Conservation (phyloP, 2,329 filamentous ascomycete genomes). For the Proliferodiscus dingleyae region DNA sequence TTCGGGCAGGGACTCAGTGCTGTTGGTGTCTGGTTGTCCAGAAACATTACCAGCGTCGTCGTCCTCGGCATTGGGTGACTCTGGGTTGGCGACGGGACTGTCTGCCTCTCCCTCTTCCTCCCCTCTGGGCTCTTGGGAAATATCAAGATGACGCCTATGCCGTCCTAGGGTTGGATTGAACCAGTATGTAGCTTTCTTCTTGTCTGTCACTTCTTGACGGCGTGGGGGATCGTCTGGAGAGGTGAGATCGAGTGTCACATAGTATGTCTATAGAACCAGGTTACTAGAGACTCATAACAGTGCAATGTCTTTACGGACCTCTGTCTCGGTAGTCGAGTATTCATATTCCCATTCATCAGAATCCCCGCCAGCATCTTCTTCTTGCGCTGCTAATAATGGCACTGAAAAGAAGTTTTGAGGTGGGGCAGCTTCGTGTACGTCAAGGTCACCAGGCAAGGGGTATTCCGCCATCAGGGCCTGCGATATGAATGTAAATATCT, state of each 20-base stretch:
- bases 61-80: background rate
- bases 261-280: conserved; percentile 48
- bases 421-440: conserved; percentile 14
- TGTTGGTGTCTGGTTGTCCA: conserved; percentile 18
- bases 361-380: conserved; percentile 37
- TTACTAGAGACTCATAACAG: background rate
- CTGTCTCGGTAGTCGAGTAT: conserved; percentile 58
- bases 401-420: conserved; percentile 12
- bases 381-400: conserved; percentile 9
- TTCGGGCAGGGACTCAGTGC: conserved; percentile 24
- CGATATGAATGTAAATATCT: conserved; percentile 23
- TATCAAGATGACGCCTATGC: conserved; percentile 10
- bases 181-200: conserved; percentile 12
- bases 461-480: conserved; percentile 23
- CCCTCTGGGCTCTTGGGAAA: conserved; percentile 4
- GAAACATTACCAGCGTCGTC: conserved; percentile 20
- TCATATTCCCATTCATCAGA: conserved; percentile 64
- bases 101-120: conserved; percentile 2
- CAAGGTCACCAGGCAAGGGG: conserved; percentile 3
- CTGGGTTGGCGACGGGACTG: background rate
- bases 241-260: conserved; percentile 59
- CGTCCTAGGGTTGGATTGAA: conserved; percentile 21
- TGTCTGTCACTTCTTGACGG: conserved; percentile 8
- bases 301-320: conserved; percentile 38
- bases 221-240: conserved; percentile 29